Base-by-base conservation (phyloP, 768 basidiomycete genomes). In the Cystofilobasidium ferigula region DNA sequence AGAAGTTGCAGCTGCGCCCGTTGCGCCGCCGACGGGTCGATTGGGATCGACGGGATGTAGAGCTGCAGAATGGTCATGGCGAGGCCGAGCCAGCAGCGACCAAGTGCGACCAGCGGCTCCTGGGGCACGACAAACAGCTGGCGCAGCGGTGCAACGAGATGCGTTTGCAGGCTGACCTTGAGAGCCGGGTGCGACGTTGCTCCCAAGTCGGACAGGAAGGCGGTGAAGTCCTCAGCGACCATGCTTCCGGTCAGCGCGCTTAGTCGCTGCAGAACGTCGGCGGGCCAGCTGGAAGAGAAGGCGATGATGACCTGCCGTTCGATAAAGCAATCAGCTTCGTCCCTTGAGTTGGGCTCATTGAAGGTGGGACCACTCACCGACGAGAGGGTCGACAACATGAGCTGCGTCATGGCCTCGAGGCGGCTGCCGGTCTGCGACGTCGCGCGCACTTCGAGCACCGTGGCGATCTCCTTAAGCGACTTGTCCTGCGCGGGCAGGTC, bases 21-120 rank as follows among this genome's bases (percentile, higher is more conserved):
- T 62, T 84, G 80, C 38, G 85, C 81, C 28, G 84, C 84, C 9
- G 85, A 84, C 32, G 95, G 95, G 74, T 99, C 95, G 57, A 97
- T 77, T 2, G 93, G 90, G 1, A 83, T 77, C 73, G 89, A 82
- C 0, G 95, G 91, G 43, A 98, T 79, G 72, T 86, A 86, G 24
- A 93, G 80, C 4, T 85, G 79, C 28, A 90, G 73, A 30, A 92
- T 75, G 62, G 85, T 70, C 22, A 79, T 79, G 53, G 82, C 80
- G 57, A 88, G 72, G 1, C 80, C 81, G 36, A 89, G 77, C 84
- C 86, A 93, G 51, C 78, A 74, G 24, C 73, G 73, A 14, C 81
- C 83, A 10, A 82, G 61, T 60, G 48, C 63, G 73, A 77, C 79
- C 77, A 66, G 76, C 43, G 59, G 35, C 16, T 56, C 70, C 70